A percentile compares a stretch with the other conserved stretches of the same genome.
phyloP scores from a whole-genome alignment of 768 basidiomycete genomes.

The Suillus subaureus region DNA sequence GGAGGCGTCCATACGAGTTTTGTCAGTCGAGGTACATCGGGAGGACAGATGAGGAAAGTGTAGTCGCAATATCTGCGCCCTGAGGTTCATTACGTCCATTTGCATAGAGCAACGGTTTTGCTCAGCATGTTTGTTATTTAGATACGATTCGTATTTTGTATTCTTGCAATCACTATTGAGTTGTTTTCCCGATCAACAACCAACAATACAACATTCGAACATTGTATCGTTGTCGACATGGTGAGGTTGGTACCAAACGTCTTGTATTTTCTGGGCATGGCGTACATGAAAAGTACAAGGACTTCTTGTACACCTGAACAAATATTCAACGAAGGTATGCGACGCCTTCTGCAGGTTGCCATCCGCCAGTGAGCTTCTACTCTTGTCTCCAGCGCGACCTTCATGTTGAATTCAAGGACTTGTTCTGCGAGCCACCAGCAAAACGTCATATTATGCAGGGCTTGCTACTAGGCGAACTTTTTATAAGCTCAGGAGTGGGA shows the following conservation, averaged over 20 bases:
- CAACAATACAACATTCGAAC: background rate
- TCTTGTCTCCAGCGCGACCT: conserved; percentile 27
- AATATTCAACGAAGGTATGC: background rate
- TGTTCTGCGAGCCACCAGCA: conserved; percentile 26
- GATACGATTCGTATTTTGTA: background rate
- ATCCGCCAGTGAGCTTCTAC: background rate
- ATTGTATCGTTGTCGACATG: conserved; percentile 1
- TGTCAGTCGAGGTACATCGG: conserved; percentile 60
- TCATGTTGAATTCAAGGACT: conserved; percentile 14
- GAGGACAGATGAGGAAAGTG: conserved; percentile 34
- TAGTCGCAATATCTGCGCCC: conserved; percentile 19
- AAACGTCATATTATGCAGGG: conserved; percentile 12
- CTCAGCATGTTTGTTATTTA: conserved; percentile 7
- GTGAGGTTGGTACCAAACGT: background rate
- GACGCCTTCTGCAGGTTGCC: conserved; percentile 7
- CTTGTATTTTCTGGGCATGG: background rate
- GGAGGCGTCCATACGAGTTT: conserved; percentile 28
- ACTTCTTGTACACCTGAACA: conserved; percentile 21
- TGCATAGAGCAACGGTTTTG: background rate
- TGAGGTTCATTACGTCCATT: conserved; percentile 2
- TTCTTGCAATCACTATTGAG: background rate
- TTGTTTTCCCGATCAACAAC: background rate
- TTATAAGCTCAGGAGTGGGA: conserved; percentile 27
- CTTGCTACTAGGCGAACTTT: conserved; percentile 7
- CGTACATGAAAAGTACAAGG: conserved; percentile 23